A percentile compares a stretch with the other conserved stretches of the same genome.
Conservation (phyloP, 345 rosid genomes). For the Cardamine occulta region DNA sequence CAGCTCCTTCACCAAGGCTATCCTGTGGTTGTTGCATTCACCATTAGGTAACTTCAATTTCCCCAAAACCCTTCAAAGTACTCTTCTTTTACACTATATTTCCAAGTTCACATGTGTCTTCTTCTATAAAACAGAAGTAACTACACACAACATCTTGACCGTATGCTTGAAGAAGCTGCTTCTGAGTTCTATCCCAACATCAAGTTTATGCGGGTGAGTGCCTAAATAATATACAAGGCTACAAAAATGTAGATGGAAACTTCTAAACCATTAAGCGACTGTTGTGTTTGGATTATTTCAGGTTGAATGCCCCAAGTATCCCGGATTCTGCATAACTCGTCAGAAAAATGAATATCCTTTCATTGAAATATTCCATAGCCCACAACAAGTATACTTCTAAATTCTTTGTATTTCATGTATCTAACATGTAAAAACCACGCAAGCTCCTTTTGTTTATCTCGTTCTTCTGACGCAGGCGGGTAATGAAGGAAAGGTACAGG, state of each 20-base stretch:
- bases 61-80: background rate
- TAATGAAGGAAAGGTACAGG: slow-evolving; percentile 62
- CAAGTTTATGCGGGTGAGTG: slow-evolving; percentile 77
- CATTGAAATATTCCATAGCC: slow-evolving; percentile 88
- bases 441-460: slow-evolving; percentile 8
- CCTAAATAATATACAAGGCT: background rate
- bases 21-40: slow-evolving; percentile 87
- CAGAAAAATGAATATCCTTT: slow-evolving; percentile 91
- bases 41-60: slow-evolving; percentile 60
- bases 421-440: background rate
- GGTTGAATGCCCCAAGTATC: slow-evolving; percentile 99
- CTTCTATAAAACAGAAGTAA: slow-evolving; percentile 64
- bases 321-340: slow-evolving; percentile 90
- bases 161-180: slow-evolving; percentile 87
- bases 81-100: background rate
- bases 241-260: background rate
- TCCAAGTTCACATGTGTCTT: background rate
- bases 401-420: background rate
- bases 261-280: slow-evolving; percentile 10
- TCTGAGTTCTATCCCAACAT: slow-evolving; percentile 85
- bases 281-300: slow-evolving; percentile 44
- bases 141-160: slow-evolving; percentile 81
- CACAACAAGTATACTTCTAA: slow-evolving; percentile 62
- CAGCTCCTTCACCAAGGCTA: slow-evolving; percentile 80
- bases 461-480: slow-evolving; percentile 58